Conservation (phyloP, 73 alveolate genomes). For the Paramecium sonneborni region DNA sequence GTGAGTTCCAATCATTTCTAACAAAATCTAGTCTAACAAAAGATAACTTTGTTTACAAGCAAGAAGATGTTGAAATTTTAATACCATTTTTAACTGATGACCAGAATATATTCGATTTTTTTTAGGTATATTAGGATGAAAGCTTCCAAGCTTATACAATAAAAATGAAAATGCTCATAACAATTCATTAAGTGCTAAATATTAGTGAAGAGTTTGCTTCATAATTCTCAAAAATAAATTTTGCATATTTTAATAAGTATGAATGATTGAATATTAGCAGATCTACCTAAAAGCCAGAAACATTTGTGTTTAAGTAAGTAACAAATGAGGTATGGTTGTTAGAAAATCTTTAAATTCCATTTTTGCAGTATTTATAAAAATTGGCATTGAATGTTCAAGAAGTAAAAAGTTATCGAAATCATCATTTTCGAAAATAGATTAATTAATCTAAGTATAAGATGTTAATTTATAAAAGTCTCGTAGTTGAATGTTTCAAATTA, state of each 20-base stretch:
- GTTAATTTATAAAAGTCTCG: not conserved
- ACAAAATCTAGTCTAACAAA: constrained; percentile 1
- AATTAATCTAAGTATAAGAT: not conserved
- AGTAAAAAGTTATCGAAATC: constrained; percentile 18
- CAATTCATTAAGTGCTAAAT: not conserved
- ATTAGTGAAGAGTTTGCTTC: constrained; percentile 29
- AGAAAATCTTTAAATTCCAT: constrained; percentile 20
- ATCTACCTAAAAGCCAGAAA: not conserved
- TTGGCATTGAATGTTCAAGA: constrained; percentile 17
- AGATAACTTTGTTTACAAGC: constrained; percentile 43
- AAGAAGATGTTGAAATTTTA: constrained; percentile 23
- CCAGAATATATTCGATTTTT: not conserved
- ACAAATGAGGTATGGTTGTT: constrained; percentile 27
- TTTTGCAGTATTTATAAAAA: constrained; percentile 6
- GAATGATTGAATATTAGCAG: not conserved
- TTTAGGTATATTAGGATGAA: not conserved
- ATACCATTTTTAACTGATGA: constrained; percentile 28
- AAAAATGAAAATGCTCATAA: constrained; percentile 32
- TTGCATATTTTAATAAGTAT: not conserved
- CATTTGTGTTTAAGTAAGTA: not conserved
- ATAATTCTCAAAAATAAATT: not conserved
- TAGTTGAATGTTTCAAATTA: constrained; percentile 41
- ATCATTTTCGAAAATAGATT: constrained; percentile 5
- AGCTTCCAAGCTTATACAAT: not conserved
- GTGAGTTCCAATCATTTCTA: constrained; percentile 17